A percentile compares a stretch with the other conserved stretches of the same genome.
These are phyloP conservation scores for Exutisphaerella laricina DNA, from an alignment of 2,329 filamentous ascomycete genomes.

Conservation along the genomic window DNA sequence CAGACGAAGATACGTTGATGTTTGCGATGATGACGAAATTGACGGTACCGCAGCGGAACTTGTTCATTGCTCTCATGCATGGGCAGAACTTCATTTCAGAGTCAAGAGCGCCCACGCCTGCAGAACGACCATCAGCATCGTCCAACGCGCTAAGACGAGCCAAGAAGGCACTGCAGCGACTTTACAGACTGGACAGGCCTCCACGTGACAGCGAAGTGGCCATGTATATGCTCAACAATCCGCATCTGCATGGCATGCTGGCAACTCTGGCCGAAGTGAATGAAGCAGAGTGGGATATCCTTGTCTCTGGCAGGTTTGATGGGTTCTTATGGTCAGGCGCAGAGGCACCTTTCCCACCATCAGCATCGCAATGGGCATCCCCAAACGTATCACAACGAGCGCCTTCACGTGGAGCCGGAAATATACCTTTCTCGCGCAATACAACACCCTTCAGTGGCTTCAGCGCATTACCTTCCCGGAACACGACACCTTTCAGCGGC, in stretches of 20 bases:
- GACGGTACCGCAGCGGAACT: constrained; percentile 65
- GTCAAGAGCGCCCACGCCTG: constrained; percentile 63
- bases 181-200: constrained; percentile 67
- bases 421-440: constrained; percentile 41
- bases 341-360: constrained; percentile 49
- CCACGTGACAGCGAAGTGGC: constrained; percentile 83
- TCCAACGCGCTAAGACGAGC: constrained; percentile 70
- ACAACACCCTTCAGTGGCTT: constrained; percentile 54
- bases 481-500: constrained; percentile 45
- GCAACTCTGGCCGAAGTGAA: constrained; percentile 84
- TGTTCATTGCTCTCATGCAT: constrained; percentile 75
- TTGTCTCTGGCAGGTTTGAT: constrained; percentile 89
- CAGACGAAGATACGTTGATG: constrained; percentile 87
- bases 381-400: constrained; percentile 25
- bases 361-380: constrained; percentile 28
- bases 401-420: constrained; percentile 39
- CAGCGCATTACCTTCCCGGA: constrained; percentile 43
- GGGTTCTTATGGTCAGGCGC: constrained; percentile 93
- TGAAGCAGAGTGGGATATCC: constrained; percentile 91
- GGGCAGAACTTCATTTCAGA: constrained; percentile 48
- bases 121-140: constrained; percentile 28
- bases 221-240: constrained; percentile 79
- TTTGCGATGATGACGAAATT: constrained; percentile 92
- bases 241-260: constrained; percentile 75
- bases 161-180: constrained; percentile 71